Percentiles rank a stretch among this genome's conserved stretches.
These are phyloP conservation scores for Ustilago bromivora DNA, from an alignment of 1,284 basidiomycete species.

Conservation along the genomic window DNA sequence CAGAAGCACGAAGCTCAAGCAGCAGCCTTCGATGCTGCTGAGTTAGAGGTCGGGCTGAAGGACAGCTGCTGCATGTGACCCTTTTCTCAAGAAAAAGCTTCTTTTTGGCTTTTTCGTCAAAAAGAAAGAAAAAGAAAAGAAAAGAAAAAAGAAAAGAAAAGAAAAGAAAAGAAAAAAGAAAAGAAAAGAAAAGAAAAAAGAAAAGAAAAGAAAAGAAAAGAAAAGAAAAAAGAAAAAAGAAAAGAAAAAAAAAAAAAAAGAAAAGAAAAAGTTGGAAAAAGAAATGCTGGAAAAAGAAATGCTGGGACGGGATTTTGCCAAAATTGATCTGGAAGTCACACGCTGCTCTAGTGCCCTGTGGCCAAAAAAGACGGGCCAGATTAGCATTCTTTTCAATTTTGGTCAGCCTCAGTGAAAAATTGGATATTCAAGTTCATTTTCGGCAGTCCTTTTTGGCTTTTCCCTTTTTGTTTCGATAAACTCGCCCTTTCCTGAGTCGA, in stretches of 20 bases:
- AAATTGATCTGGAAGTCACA: conserved; percentile 1
- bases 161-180: not conserved
- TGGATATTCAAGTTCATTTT: conserved; percentile 5
- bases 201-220: not conserved
- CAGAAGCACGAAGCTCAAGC: not conserved
- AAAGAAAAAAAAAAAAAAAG: not conserved
- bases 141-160: not conserved
- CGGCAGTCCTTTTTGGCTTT: conserved; percentile 1
- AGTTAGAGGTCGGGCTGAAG: not conserved
- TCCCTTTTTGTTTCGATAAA: conserved; percentile 5
- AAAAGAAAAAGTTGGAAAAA: not conserved
- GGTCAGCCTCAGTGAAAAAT: conserved; percentile 4
- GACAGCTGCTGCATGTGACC: not conserved
- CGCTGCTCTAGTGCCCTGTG: not conserved
- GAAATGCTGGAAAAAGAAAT: not conserved
- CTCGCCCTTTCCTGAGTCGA: not conserved
- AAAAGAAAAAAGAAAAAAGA: not conserved
- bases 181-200: not conserved
- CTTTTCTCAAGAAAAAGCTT: conserved; percentile 1
- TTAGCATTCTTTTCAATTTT: conserved; percentile 7
- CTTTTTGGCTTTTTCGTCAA: not conserved
- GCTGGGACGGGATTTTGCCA: conserved; percentile 6
- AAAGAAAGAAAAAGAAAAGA: not conserved
- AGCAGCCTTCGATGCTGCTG: not conserved
- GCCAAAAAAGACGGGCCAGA: not conserved